Evolutionary conservation across 2,329 filamentous ascomycete genomes (phyloP).

Genomic region (Sarocladium kiliense): DNA sequence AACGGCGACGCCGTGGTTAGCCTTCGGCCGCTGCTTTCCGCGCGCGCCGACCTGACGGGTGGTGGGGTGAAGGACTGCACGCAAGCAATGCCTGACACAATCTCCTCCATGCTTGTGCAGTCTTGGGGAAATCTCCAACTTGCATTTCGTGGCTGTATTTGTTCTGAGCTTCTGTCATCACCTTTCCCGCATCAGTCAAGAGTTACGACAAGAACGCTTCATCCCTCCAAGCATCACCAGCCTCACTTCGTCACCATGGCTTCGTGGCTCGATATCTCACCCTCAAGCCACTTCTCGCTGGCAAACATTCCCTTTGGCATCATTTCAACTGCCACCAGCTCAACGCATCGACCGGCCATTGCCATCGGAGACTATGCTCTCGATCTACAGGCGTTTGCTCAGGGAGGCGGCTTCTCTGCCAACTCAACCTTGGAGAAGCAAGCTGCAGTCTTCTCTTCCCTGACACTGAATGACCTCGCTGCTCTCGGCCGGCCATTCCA

Average conservation of each 20-base stretch:
- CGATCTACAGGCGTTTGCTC: slow-evolving; percentile 60
- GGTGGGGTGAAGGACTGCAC: neutral
- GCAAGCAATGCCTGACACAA: neutral
- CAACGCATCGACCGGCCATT: slow-evolving; percentile 58
- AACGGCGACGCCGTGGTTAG: neutral
- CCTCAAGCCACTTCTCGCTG: slow-evolving; percentile 54
- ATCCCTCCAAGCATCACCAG: neutral
- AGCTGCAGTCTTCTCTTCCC: slow-evolving; percentile 19
- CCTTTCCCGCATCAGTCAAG: too few species aligned
- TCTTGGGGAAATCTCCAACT: too few species aligned
- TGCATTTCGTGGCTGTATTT: neutral
- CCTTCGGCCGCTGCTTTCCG: slow-evolving; percentile 3
- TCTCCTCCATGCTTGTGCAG: too few species aligned
- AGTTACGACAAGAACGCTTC: too few species aligned
- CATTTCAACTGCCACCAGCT: slow-evolving; percentile 57
- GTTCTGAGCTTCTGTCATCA: too few species aligned
- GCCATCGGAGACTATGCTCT: slow-evolving; percentile 70
- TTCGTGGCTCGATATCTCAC: slow-evolving; percentile 22
- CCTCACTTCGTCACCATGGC: slow-evolving; percentile 11
- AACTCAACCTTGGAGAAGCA: slow-evolving; percentile 20
- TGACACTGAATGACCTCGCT: slow-evolving; percentile 28
- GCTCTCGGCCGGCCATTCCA: slow-evolving; percentile 63
- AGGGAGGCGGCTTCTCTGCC: slow-evolving; percentile 31
- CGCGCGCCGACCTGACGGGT: neutral
- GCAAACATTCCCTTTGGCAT: slow-evolving; percentile 82